Percentiles rank a stretch among this genome's conserved stretches.
These are phyloP conservation scores for Cyclocybe aegerita DNA, from an alignment of 768 basidiomycete species.

Conservation along the genomic window DNA sequence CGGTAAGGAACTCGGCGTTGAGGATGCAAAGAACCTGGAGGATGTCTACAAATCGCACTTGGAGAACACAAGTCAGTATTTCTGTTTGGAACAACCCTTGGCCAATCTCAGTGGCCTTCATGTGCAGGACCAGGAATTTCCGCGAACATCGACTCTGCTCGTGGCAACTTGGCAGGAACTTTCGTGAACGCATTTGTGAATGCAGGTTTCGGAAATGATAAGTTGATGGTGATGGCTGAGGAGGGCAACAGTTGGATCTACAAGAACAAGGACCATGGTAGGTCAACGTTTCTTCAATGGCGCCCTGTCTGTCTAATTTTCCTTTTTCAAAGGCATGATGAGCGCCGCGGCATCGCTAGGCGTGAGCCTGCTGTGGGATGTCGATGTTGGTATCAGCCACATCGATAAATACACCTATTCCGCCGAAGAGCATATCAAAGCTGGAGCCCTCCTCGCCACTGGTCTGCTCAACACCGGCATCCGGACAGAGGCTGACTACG, in stretches of 20 bases:
- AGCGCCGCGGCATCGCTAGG: constrained; percentile 95
- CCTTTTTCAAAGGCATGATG: constrained; percentile 72
- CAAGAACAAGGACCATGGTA: constrained; percentile 99
- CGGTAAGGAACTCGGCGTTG: constrained; percentile 90
- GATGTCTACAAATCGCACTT: constrained; percentile 98
- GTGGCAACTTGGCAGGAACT: constrained; percentile 92
- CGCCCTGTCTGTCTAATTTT: not conserved
- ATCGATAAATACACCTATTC: constrained; percentile 99
- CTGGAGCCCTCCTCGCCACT: constrained; percentile 92
- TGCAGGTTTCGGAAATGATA: constrained; percentile 98
- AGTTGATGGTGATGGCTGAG: constrained; percentile 94
- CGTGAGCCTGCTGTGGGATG: constrained; percentile 92
- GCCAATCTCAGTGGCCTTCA: not conserved
- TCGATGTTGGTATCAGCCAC: constrained; percentile 89
- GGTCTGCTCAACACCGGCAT: constrained; percentile 90
- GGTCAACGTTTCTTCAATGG: constrained; percentile 14
- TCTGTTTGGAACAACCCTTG: not conserved
- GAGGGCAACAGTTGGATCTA: constrained; percentile 99
- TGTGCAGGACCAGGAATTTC: constrained; percentile 59
- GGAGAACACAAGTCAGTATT: constrained; percentile 73
- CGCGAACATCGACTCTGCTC: constrained; percentile 87
- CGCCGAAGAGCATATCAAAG: constrained; percentile 95
- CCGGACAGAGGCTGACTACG: constrained; percentile 90
- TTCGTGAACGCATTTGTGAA: constrained; percentile 99
- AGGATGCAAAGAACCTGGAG: constrained; percentile 88